These are phyloP conservation scores for Jatropha curcas DNA, from an alignment of 345 rosid species.

Conservation along the genomic window DNA sequence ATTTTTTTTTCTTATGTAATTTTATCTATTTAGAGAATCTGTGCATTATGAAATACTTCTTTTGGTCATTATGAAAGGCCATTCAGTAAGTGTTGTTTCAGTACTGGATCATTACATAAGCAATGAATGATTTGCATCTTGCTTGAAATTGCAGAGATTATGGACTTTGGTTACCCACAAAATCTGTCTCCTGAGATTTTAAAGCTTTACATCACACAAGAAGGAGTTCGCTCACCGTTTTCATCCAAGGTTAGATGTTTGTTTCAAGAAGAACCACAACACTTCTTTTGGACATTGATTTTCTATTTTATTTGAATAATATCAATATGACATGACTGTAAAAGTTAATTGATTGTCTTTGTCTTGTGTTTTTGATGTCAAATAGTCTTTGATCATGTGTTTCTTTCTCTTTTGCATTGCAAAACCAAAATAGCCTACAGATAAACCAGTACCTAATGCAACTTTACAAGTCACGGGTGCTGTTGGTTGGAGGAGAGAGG, in stretches of 20 bases:
- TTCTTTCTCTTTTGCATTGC: not conserved
- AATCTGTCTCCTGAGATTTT: slow-evolving; percentile 97
- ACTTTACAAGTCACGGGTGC: slow-evolving; percentile 99
- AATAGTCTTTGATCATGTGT: not conserved
- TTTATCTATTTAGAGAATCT: not conserved
- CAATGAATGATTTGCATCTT: slow-evolving; percentile 3
- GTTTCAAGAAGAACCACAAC: not conserved
- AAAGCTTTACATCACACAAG: slow-evolving; percentile 96
- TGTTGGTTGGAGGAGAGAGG: slow-evolving; percentile 99
- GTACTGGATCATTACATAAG: not conserved
- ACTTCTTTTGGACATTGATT: not conserved
- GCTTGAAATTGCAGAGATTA: slow-evolving; percentile 63
- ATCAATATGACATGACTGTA: not conserved
- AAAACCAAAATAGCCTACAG: slow-evolving; percentile 55
- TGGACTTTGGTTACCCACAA: slow-evolving; percentile 98
- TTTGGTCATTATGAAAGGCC: not conserved
- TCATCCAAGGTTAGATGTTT: slow-evolving; percentile 76
- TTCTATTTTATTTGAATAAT: not conserved
- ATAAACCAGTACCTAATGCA: slow-evolving; percentile 96
- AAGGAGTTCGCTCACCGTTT: slow-evolving; percentile 96
- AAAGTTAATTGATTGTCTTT: not conserved
- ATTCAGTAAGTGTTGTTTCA: not conserved
- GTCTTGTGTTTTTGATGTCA: not conserved
- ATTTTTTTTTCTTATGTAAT: not conserved
- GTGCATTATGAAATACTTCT: not conserved